A percentile compares a stretch with the other conserved stretches of the same genome.
Conservation (phyloP, 495 filamentous ascomycete species). For the Hapsidospora chrysogenum region DNA sequence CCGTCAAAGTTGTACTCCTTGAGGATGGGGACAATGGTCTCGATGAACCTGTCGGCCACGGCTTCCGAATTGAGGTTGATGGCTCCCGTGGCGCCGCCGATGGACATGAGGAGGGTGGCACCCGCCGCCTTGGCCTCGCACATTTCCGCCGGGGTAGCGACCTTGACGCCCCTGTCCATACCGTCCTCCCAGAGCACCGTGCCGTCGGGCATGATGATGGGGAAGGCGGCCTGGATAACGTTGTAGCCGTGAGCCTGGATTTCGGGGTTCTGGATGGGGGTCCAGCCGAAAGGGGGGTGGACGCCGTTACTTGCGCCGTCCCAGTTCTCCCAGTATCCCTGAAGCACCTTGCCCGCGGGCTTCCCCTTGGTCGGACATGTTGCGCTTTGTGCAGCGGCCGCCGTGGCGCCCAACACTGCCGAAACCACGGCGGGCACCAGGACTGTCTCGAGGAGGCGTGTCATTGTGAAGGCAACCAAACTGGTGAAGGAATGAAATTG, state of each 20-base stretch:
- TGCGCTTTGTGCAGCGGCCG: too few species aligned
- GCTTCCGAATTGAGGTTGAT: slow-evolving; percentile 8
- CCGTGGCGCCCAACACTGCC: too few species aligned
- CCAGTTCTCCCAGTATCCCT: slow-evolving; percentile 13
- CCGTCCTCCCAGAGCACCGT: slow-evolving; percentile 8
- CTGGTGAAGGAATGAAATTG: too few species aligned
- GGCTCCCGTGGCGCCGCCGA: slow-evolving; percentile 34
- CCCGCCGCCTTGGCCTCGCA: slow-evolving; percentile 9
- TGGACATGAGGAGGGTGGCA: slow-evolving; percentile 35
- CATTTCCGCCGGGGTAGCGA: slow-evolving; percentile 7
- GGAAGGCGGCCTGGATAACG: slow-evolving; percentile 9
- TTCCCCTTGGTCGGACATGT: slow-evolving; percentile 10
- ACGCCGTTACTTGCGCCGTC: slow-evolving; percentile 8
- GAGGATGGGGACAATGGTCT: slow-evolving; percentile 9
- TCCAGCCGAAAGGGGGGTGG: slow-evolving; percentile 9
- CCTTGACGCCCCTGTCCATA: slow-evolving; percentile 6
- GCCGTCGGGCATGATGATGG: slow-evolving; percentile 9
- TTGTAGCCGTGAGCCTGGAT: slow-evolving; percentile 8
- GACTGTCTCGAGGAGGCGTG: too few species aligned
- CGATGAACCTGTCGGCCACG: slow-evolving; percentile 10
- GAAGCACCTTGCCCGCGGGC: slow-evolving; percentile 8
- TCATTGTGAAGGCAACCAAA: too few species aligned
- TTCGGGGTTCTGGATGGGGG: slow-evolving; percentile 4
- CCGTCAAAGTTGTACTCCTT: slow-evolving; percentile 11
- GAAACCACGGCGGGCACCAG: too few species aligned